Evolutionary conservation across 306 rosid species (phyloP), one percentile per base, ranked within the genome.

Genomic region (Clitoria ternatea): DNA sequence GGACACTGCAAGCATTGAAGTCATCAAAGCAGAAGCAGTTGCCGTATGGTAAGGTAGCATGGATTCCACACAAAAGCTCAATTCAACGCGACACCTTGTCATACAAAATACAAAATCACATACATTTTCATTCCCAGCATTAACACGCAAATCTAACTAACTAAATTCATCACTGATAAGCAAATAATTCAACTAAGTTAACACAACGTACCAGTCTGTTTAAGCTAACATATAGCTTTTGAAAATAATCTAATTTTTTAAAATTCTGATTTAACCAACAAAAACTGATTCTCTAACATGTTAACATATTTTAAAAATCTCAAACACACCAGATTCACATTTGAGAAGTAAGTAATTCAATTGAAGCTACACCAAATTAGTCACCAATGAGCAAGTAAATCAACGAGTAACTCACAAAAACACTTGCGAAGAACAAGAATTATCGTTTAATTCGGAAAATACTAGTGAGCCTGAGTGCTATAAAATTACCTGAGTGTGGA

Each of bases 21-120:
- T 92, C 95, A 92, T 79, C 77, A 89, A 73, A 2, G 98, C 90
- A 4, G 95, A 83, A 37, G 98, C 89, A 12, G 98, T 92, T 10
- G 88, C 96, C 0, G 89, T 80, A 72, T 92, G 98, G 69, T 85
- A 87, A 2, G 98, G 96, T 72, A 92, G 72, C 98, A 92, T 86
- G 11, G 96, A 87, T 73, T 92, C 96, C 78, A 83, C 77, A 63
- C 96, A 89, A 77, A 80, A 84, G 79, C 95, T 83, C 90, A 85
- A 55, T 76, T 86, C 82, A 72, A 59, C 89, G 17, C 92, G 90
- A 63, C 49, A 70, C 88, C 97, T 88, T 59, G 44, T 74, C 72
- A 27, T 8, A 72, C 33, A 72, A 49, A 43, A 55, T 4, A 29
- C 12, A 9, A 3, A 40, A 4, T 7, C 62, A 59, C 17, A n/a